A percentile compares a stretch with the other conserved stretches of the same genome.
Conservation (phyloP, 176 grass and related monocot genomes). For the Poa pratensis region DNA sequence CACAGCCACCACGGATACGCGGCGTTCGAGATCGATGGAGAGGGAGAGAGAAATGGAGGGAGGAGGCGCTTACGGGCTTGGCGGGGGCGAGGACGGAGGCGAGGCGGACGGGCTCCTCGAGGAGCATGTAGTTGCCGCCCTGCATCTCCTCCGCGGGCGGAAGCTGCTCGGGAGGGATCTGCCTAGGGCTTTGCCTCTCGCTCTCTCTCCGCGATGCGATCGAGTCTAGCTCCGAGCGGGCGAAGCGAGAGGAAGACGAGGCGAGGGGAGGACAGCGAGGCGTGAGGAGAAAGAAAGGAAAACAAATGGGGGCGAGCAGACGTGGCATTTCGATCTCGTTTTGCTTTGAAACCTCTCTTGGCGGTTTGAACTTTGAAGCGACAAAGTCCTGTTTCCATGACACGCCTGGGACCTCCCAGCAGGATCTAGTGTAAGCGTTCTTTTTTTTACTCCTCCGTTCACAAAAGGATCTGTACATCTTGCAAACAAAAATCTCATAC, state of each 20-base stretch:
- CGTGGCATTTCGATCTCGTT: conserved; percentile 29
- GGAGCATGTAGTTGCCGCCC: conserved; percentile 75
- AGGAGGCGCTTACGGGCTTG: conserved; percentile 61
- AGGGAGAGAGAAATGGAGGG: not conserved
- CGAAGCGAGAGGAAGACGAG: conserved; percentile 30
- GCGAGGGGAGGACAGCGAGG: not conserved
- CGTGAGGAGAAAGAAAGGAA: conserved; percentile 39
- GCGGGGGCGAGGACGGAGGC: conserved; percentile 66
- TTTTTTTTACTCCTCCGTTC: too few relatives aligned
- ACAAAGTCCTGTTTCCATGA: not conserved
- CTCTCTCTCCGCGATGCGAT: conserved; percentile 27
- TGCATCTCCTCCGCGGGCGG: conserved; percentile 50
- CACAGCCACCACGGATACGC: not conserved
- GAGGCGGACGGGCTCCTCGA: conserved; percentile 89
- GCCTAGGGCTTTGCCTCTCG: conserved; percentile 37
- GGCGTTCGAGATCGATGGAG: conserved; percentile 11
- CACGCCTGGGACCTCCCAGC: too few relatives aligned
- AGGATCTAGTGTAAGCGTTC: too few relatives aligned
- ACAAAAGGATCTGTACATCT: too few relatives aligned
- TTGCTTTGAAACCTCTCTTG: conserved; percentile 5
- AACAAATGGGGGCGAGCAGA: not conserved
- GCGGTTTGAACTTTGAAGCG: conserved; percentile 58
- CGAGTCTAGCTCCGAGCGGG: not conserved
- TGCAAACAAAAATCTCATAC: too few relatives aligned
- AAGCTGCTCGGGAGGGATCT: conserved; percentile 9